phyloP scores from a whole-genome alignment of 2,329 filamentous ascomycete genomes.

The Coniochaeta sp. region DNA sequence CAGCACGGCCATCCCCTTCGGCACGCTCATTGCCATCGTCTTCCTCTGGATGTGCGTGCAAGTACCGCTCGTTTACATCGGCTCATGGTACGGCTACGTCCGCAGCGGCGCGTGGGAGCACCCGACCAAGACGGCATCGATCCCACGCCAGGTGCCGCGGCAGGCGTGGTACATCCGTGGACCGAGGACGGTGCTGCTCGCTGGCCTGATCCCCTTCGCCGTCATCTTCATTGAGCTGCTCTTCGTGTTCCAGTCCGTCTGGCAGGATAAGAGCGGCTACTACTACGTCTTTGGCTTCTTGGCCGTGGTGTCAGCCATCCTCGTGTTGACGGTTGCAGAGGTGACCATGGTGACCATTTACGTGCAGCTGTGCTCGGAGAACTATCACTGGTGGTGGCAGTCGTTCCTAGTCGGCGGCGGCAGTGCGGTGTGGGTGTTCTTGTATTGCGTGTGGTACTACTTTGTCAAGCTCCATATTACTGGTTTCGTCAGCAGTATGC shows the following conservation, averaged over 20 bases:
- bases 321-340: constrained; percentile 72
- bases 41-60: constrained; percentile 81
- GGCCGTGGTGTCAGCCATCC: constrained; percentile 63
- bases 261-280: constrained; percentile 86
- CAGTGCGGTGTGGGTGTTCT: constrained; percentile 73
- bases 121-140: constrained; percentile 67
- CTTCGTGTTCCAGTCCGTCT: constrained; percentile 80
- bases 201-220: constrained; percentile 75
- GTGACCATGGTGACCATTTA: constrained; percentile 81
- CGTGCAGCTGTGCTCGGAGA: constrained; percentile 75
- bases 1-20: constrained; percentile 79
- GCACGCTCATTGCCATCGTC: constrained; percentile 66
- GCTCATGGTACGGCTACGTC: constrained; percentile 70
- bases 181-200: constrained; percentile 58
- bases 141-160: constrained; percentile 66
- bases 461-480: constrained; percentile 71
- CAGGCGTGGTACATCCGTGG: constrained; percentile 70
- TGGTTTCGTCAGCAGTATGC: constrained; percentile 68
- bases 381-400: constrained; percentile 91
- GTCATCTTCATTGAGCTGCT: constrained; percentile 84
- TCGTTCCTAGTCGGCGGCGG: constrained; percentile 74
- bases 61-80: constrained; percentile 74
- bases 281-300: constrained; percentile 90
- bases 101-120: constrained; percentile 67
- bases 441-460: constrained; percentile 82